Base-by-base conservation (phyloP, 225 moss, liverwort and hornwort genomes). In the Pseudisothecium myosuroides region DNA sequence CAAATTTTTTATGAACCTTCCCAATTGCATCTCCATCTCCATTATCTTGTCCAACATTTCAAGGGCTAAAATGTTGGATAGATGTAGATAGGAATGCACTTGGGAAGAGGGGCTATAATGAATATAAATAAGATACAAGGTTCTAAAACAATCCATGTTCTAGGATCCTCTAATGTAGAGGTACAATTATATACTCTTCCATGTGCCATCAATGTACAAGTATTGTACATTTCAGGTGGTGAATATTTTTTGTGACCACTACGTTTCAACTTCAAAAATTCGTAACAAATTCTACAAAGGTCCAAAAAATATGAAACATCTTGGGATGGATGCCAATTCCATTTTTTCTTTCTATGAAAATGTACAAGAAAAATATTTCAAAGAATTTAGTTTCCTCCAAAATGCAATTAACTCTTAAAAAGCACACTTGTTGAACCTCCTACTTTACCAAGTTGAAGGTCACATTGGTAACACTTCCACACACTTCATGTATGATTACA, bases 381-480 rank as follows among this genome's bases (percentile, higher is more conserved):
- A 45, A 9, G 39, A 69, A 2, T 16, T 16, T 9, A 43, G 3
- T 28, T 28, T 72, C 7, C 7, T 2, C 0, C 0, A 0, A 32
- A 49, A 47, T 75, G 31, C 11, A 1, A 75, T 19, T 12, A 7
- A 45, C 4, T 47, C 11, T 28, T 18, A 49, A 3, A 49, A 75
- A 2, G 18, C 10, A 49, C 0, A 2, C 12, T 75, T 75, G 11
- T 0, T 2, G 1, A 4, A 29, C 9, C 29, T 73, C 10, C 9
- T 17, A 29, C 16, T 2, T 28, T 29, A 31, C 4, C 7, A 20
- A 11, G 0, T 32, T 49, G 50, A 50, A 50, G 76, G 12, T 21
- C 12, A 32, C 32, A 50, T 20, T 52, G 14, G 22, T 14, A 52
- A 22, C 3, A 34, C 3, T 34, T 45, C 45, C 27, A 73, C 8